phyloP scores from a whole-genome alignment of 345 rosid genomes.

The Citrus sp. region DNA sequence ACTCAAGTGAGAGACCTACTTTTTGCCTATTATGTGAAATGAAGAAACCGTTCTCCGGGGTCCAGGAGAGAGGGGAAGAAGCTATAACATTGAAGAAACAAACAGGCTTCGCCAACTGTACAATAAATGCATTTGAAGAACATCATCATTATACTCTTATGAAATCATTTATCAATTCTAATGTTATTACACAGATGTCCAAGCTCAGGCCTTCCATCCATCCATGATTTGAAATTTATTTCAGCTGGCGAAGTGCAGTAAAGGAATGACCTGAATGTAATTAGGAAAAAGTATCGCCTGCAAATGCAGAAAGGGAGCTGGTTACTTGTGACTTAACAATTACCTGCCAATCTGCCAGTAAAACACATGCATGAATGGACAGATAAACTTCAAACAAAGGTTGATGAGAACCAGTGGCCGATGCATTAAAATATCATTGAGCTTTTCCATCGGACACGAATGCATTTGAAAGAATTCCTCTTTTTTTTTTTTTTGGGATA shows the following conservation, averaged over 20 bases:
- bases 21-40: no score
- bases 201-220: conserved; percentile 87
- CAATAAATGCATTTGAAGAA: conserved; percentile 24
- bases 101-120: conserved; percentile 27
- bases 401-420: not conserved
- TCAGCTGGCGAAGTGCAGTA: conserved; percentile 58
- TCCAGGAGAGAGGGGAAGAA: not conserved
- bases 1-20: no score
- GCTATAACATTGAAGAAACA: conserved; percentile 9
- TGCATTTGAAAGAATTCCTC: not conserved
- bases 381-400: not conserved
- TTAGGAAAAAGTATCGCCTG: conserved; percentile 91
- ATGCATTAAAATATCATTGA: not conserved
- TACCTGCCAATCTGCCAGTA: not conserved
- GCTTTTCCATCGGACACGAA: not conserved
- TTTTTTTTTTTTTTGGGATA: no score
- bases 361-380: not conserved
- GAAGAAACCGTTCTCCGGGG: no score
- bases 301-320: conserved; percentile 6
- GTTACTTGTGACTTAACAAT: not conserved
- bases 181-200: conserved; percentile 86
- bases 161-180: conserved; percentile 60
- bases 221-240: conserved; percentile 65
- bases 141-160: not conserved
- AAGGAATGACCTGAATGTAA: conserved; percentile 86